Conservation (phyloP, 75 land plant species). For the Pinus albicaulis region DNA sequence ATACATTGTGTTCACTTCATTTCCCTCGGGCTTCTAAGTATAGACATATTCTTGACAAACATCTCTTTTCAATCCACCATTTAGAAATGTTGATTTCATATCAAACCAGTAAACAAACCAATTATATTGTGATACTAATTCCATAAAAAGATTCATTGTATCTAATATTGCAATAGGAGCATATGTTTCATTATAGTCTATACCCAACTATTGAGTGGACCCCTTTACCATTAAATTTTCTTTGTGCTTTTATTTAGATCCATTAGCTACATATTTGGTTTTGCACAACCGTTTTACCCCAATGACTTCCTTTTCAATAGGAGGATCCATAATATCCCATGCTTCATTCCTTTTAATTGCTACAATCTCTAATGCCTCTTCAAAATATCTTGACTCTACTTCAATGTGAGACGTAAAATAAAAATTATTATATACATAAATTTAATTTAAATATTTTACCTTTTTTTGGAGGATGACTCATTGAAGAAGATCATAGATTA, state of each 20-base stretch:
- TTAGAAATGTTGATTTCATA: not conserved
- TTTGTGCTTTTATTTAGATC: not conserved
- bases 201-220: not conserved
- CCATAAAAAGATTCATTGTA: not conserved
- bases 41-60: no score
- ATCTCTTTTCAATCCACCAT: not conserved
- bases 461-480: not conserved
- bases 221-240: not conserved
- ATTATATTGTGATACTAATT: not conserved
- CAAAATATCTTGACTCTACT: not conserved
- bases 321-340: slow-evolving; percentile 7
- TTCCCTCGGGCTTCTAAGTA: not conserved
- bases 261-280: not conserved
- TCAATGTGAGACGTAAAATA: not conserved
- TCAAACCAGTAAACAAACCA: not conserved
- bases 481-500: not conserved
- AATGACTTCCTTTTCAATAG: slow-evolving; percentile 3
- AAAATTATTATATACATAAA: not conserved
- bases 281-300: not conserved
- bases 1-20: not conserved
- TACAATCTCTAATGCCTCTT: not conserved
- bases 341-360: not conserved
- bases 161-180: not conserved
- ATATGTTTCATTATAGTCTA: not conserved
- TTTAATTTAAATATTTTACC: not conserved